Percentiles rank a stretch among this genome's conserved stretches.
These are phyloP conservation scores for Crepidotus variabilis DNA, from an alignment of 768 basidiomycete species.

Conservation along the genomic window DNA sequence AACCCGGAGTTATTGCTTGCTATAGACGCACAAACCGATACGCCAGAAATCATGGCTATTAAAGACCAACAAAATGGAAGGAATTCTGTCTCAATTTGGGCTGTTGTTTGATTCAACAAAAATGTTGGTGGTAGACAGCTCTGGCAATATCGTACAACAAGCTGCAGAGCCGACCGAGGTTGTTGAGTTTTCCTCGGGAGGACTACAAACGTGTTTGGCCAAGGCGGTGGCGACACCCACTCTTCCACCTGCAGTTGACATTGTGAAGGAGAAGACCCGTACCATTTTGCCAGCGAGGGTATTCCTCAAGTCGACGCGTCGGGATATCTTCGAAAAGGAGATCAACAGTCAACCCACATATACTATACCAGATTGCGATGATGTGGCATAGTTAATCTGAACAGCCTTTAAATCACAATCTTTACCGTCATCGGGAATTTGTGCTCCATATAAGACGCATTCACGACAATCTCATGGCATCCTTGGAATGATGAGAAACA, in stretches of 20 bases:
- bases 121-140: not conserved
- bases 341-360: not conserved
- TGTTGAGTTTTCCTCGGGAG: too few species aligned
- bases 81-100: too few species aligned
- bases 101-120: too few species aligned
- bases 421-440: too few species aligned
- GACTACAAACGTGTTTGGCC: not conserved
- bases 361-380: not conserved
- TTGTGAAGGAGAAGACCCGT: not conserved
- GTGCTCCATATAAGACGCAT: too few species aligned
- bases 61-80: too few species aligned
- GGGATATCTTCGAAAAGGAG: not conserved
- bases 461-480: too few species aligned
- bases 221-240: not conserved
- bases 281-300: not conserved
- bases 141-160: not conserved
- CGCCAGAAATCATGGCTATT: not conserved
- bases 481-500: too few species aligned
- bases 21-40: not conserved
- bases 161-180: too few species aligned
- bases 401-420: too few species aligned
- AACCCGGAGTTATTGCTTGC: not conserved
- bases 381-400: not conserved
- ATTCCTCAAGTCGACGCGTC: not conserved
- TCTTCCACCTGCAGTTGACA: not conserved